Conservation (phyloP, 768 basidiomycete species). For the Phaffia tasmanica region DNA sequence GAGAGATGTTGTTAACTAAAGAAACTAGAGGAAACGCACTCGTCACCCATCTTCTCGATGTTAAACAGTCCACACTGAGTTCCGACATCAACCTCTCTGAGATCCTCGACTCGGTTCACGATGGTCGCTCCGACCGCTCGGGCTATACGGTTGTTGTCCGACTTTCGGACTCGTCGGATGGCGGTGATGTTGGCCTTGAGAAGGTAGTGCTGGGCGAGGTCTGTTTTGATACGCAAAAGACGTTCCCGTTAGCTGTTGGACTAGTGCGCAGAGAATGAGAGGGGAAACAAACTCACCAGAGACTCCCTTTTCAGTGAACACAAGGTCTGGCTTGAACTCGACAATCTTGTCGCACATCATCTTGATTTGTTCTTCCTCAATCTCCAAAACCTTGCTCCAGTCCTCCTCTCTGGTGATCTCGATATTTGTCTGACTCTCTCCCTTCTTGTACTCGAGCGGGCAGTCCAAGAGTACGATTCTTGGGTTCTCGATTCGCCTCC, state of each 20-base stretch:
- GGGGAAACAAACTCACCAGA: constrained; percentile 53
- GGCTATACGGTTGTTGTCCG: constrained; percentile 96
- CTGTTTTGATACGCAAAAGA: constrained; percentile 39
- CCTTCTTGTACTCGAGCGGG: constrained; percentile 97
- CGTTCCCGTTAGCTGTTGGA: not conserved
- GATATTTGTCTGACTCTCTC: constrained; percentile 96
- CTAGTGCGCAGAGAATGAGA: not conserved
- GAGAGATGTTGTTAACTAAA: not conserved
- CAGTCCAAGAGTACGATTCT: constrained; percentile 83
- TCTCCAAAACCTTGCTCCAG: constrained; percentile 81
- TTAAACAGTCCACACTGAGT: constrained; percentile 92
- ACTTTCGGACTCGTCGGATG: constrained; percentile 92
- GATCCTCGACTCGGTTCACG: constrained; percentile 89
- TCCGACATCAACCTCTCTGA: constrained; percentile 83
- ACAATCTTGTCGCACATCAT: constrained; percentile 67
- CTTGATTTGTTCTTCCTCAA: constrained; percentile 97
- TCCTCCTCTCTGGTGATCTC: constrained; percentile 89
- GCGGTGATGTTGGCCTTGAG: constrained; percentile 80
- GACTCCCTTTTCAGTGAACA: constrained; percentile 96
- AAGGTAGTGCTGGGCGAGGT: constrained; percentile 85
- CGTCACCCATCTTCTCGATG: constrained; percentile 94
- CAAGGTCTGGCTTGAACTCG: constrained; percentile 86
- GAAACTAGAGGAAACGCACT: constrained; percentile 43
- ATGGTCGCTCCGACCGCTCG: constrained; percentile 92
- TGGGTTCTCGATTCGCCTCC: constrained; percentile 77